A percentile compares a stretch with the other conserved stretches of the same genome.
Conservation (phyloP, 345 rosid species). For the Dipteronia dyeriana region DNA sequence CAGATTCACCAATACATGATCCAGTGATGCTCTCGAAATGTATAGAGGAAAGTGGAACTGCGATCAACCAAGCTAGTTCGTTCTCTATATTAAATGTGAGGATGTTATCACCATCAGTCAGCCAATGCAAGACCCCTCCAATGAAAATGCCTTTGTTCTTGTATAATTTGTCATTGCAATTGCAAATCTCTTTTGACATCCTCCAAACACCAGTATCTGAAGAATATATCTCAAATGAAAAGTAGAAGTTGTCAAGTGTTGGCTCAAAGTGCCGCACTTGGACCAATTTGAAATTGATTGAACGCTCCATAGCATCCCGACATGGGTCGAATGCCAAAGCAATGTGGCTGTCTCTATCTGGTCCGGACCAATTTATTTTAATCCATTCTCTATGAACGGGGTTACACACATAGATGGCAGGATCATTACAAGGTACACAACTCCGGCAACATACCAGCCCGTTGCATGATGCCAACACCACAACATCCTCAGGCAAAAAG, state of each 20-base stretch:
- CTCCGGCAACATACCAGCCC: slow-evolving; percentile 41
- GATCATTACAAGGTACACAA: slow-evolving; percentile 32
- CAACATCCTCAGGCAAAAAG: slow-evolving; percentile 43
- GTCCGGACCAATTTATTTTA: slow-evolving; percentile 30
- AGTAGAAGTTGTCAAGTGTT: slow-evolving; percentile 11
- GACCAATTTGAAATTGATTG: slow-evolving; percentile 36
- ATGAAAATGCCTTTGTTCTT: slow-evolving; percentile 37
- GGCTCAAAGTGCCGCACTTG: slow-evolving; percentile 22
- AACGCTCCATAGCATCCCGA: slow-evolving; percentile 12
- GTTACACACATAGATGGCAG: slow-evolving; percentile 42
- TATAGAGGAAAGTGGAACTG: slow-evolving; percentile 33
- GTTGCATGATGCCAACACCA: slow-evolving; percentile 39
- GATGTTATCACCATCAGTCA: slow-evolving; percentile 36
- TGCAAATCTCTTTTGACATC: slow-evolving; percentile 36
- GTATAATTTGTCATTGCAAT: slow-evolving; percentile 20
- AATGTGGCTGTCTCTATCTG: slow-evolving; percentile 25
- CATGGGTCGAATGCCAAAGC: slow-evolving; percentile 40
- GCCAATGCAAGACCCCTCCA: slow-evolving; percentile 46
- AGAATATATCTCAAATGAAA: slow-evolving; percentile 34
- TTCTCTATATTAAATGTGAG: slow-evolving; percentile 34
- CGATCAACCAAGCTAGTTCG: slow-evolving; percentile 38
- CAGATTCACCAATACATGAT: slow-evolving; percentile 43
- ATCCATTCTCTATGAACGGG: slow-evolving; percentile 42
- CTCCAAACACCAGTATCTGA: slow-evolving; percentile 33
- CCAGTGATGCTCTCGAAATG: slow-evolving; percentile 25